These are phyloP conservation scores for Cyphellophora attinorum DNA, from an alignment of 2,329 filamentous ascomycete genomes.

Conservation along the genomic window DNA sequence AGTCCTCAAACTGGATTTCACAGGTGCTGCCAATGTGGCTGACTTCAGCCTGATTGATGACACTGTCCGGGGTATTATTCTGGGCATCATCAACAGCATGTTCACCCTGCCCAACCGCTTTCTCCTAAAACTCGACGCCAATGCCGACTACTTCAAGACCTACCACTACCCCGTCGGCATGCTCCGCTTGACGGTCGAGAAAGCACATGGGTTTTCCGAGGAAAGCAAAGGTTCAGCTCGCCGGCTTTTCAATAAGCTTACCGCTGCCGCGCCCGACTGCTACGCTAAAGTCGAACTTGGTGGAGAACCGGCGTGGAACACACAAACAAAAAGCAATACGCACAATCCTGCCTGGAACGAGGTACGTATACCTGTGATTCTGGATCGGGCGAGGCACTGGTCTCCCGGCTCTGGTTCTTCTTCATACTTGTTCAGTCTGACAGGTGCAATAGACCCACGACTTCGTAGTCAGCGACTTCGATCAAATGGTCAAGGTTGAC, in stretches of 20 bases:
- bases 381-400: too few species aligned
- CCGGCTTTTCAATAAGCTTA: slow-evolving; percentile 13
- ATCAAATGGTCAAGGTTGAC: slow-evolving; percentile 13
- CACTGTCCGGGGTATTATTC: slow-evolving; percentile 12
- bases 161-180: slow-evolving; percentile 14
- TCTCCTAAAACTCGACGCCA: slow-evolving; percentile 24
- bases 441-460: too few species aligned
- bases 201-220: slow-evolving; percentile 13
- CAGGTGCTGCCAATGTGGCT: slow-evolving; percentile 12
- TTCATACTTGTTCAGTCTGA: too few species aligned
- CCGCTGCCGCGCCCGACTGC: slow-evolving; percentile 12
- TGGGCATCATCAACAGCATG: slow-evolving; percentile 16
- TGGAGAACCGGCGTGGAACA: slow-evolving; percentile 10
- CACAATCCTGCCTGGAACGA: slow-evolving; percentile 14
- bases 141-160: slow-evolving; percentile 25
- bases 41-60: slow-evolving; percentile 13
- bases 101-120: slow-evolving; percentile 14
- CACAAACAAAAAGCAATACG: slow-evolving; percentile 12
- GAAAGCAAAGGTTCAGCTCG: slow-evolving; percentile 10
- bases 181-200: slow-evolving; percentile 13
- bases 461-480: slow-evolving; percentile 13
- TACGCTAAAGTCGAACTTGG: slow-evolving; percentile 14
- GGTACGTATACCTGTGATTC: too few species aligned
- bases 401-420: too few species aligned
- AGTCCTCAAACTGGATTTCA: slow-evolving; percentile 15